phyloP scores from a whole-genome alignment of 2,329 filamentous ascomycete species.

The Penicillium olsonii region DNA sequence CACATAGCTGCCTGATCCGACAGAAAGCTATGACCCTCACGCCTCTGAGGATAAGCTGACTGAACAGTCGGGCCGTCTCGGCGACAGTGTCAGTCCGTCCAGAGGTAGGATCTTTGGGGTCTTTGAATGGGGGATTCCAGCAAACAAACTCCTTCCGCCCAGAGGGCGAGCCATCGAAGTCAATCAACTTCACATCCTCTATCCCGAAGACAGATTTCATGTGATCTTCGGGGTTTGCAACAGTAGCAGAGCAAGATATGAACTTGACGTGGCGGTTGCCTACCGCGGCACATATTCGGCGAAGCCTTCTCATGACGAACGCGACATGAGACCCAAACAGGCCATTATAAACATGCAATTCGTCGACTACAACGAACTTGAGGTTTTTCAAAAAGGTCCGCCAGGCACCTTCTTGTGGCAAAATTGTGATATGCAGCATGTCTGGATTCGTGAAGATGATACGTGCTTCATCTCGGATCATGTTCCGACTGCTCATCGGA shows the following conservation, averaged over 20 bases:
- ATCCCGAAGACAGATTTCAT: slow-evolving; percentile 95
- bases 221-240: slow-evolving; percentile 87
- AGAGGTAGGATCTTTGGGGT: slow-evolving; percentile 81
- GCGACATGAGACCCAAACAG: slow-evolving; percentile 92
- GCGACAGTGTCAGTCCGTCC: slow-evolving; percentile 79
- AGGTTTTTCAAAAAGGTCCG: slow-evolving; percentile 83
- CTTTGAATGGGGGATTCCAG: slow-evolving; percentile 96
- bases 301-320: slow-evolving; percentile 86
- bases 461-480: slow-evolving; percentile 81
- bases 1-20: slow-evolving; percentile 82
- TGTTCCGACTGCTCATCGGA: slow-evolving; percentile 72
- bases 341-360: slow-evolving; percentile 95
- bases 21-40: slow-evolving; percentile 94
- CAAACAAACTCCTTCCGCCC: slow-evolving; percentile 93
- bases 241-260: slow-evolving; percentile 93
- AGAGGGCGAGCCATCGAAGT: slow-evolving; percentile 90
- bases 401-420: slow-evolving; percentile 91
- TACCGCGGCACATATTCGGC: slow-evolving; percentile 84
- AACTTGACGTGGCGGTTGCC: slow-evolving; percentile 86
- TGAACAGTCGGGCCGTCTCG: slow-evolving; percentile 89
- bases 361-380: slow-evolving; percentile 86
- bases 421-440: slow-evolving; percentile 92
- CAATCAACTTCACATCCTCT: slow-evolving; percentile 75
- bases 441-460: slow-evolving; percentile 98
- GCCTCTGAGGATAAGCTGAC: slow-evolving; percentile 81